Conservation (phyloP, 257 asterid species). For the Solanum medicagineum region DNA sequence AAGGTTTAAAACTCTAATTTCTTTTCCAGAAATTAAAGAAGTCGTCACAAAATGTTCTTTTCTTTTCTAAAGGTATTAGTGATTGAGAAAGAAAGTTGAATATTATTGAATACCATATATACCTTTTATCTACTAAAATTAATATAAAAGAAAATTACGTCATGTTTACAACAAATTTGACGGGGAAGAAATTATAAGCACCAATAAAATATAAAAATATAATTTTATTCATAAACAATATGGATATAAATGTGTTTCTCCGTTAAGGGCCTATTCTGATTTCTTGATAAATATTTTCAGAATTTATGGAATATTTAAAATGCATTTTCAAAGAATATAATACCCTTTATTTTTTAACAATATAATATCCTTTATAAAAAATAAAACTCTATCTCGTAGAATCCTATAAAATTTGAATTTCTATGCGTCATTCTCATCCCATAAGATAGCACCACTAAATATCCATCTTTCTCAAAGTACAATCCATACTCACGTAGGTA, state of each 20-base stretch:
- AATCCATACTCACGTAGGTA: neutral
- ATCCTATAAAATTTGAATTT: no score
- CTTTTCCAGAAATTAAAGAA: neutral
- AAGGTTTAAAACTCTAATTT: neutral
- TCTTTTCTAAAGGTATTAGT: neutral
- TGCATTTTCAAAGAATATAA: no score
- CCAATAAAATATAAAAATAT: no score
- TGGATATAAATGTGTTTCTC: no score
- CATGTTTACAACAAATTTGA: no score
- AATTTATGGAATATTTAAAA: no score
- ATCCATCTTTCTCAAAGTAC: neutral
- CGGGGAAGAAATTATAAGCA: no score
- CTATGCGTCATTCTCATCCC: neutral
- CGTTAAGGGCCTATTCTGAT: no score
- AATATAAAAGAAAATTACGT: neutral
- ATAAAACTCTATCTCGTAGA: accelerated
- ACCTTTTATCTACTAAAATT: neutral
- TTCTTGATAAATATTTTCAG: no score
- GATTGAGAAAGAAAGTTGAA: neutral
- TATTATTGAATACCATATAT: neutral
- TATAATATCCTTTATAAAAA: no score
- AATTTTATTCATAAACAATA: no score
- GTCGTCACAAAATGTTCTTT: neutral
- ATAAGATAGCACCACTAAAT: neutral
- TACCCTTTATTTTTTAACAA: no score